Base-by-base conservation (phyloP, 192 early-diverging fungal genomes). In the Obelidium mucronatum region DNA sequence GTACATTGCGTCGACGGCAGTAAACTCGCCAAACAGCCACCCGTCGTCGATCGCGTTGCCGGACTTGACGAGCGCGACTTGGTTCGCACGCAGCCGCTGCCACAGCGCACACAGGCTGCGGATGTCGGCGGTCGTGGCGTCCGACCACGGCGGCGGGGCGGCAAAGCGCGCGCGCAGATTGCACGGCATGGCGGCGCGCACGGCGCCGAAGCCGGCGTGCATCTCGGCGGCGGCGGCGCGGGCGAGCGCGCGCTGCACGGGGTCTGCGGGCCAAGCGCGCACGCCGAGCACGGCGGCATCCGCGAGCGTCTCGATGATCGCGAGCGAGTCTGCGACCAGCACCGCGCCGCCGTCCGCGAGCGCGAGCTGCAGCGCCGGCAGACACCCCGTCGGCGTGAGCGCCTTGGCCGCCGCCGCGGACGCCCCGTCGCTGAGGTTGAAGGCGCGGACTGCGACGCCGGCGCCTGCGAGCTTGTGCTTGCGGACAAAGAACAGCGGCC, bases 1-100 rank as follows among this genome's bases (percentile, higher is more conserved):
- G 34, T 56, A 72, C 69, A 72, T 72, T 5, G 69, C 69, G 36
- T 72, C 69, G n/a, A 54, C 69, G 33, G 28, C 69, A n/a, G 53
- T 33, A 39, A 72, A 72, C 1, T 35, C 22, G 31, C 69, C 67
- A 39, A 72, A 72, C 24, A 72, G 36, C 69, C 69, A 72, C 11
- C 69, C 69, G 26, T 72, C 53, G n/a, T 72, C 69, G n/a, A n/a
- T n/a, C n/a, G n/a, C n/a, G n/a, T n/a, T n/a, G n/a, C n/a, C n/a
- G n/a, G n/a, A n/a, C 34, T 55, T 40, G 34, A 1, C 8, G 30
- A 35, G 26, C 6, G 15, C 15, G 2, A 11, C 6, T 1, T 51
- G 26, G 6, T 58, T 33, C 11, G 52, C 69, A 30, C 69, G 69
- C 6, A 24, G 15, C 8, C 53, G 31, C 26, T 72, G 17, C 69